Base-by-base conservation (phyloP, 228 moss, liverwort and hornwort genomes). In the Sphagnum magellanicum region DNA sequence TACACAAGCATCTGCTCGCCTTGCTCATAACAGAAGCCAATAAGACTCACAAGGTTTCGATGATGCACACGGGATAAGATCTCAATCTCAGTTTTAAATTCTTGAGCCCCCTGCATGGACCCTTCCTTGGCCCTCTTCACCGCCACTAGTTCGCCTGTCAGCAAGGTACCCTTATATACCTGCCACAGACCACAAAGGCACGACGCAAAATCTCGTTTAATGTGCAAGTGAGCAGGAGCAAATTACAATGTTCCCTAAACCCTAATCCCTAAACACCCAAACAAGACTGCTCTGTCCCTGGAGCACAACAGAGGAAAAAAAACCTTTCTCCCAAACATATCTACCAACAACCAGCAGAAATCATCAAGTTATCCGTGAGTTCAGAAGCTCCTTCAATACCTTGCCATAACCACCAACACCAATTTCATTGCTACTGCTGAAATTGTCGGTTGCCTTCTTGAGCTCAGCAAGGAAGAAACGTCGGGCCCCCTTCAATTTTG, bases 391-490 rank as follows among this genome's bases (percentile, higher is more conserved):
- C 32, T 32, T 32, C 32, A 32, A 32, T 12, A 95, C 95, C 83
- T 71, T 91, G 79, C 95, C 95, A 69, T 96, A 96, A 46, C 89
- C 91, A 70, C 95, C 95, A 14, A 51, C 77, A 6, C 95, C 95
- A n/a, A 96, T 82, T 66, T 84, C 77, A 71, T 85, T 89, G 46
- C 73, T 67, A 16, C 78, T 80, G 59, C 68, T 77, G 70, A 90
- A 96, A 67, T 86, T 83, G 49, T 89, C 74, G 3, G 92, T 96
- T 59, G 89, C 87, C 6, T 48, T 47, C 75, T 81, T 91, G 12
- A 96, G 88, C 60, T 92, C 88, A 0, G 89, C 80, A 50, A 92
- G 79, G 50, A 84, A 63, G 73, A 91, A 90, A 83, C 82, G 83
- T 8, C 79, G 91, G 51, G 91, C 89, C 50, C 88, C 88, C 77